These are phyloP conservation scores for Cephaloascus fragrans DNA, from an alignment of 805 yeast species.

Conservation along the genomic window DNA sequence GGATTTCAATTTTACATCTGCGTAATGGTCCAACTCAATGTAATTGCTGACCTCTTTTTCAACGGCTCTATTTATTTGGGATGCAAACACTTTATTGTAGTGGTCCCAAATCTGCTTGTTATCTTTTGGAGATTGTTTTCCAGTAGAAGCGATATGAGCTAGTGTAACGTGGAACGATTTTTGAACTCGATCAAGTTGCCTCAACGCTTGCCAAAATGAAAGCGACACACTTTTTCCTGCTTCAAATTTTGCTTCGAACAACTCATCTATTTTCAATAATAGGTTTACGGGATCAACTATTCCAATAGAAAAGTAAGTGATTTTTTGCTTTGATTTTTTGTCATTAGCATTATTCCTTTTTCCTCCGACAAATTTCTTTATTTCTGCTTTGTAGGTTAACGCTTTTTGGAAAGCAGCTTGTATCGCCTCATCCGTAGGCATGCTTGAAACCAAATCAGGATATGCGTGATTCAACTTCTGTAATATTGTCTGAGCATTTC, in stretches of 20 bases:
- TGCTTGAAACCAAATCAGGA: slow-evolving; percentile 29
- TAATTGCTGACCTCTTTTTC: background rate
- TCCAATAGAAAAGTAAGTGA: slow-evolving; percentile 37
- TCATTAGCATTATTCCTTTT: slow-evolving; percentile 4
- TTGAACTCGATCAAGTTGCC: slow-evolving; percentile 31
- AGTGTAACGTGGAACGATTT: slow-evolving; percentile 59
- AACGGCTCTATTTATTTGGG: slow-evolving; percentile 3
- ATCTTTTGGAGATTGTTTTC: slow-evolving; percentile 10
- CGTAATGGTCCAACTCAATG: slow-evolving; percentile 10
- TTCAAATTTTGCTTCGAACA: slow-evolving; percentile 2
- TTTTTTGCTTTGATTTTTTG: slow-evolving; percentile 11
- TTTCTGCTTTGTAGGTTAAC: slow-evolving; percentile 41
- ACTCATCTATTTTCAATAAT: slow-evolving; percentile 8
- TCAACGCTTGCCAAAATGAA: slow-evolving; percentile 14
- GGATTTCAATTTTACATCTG: slow-evolving; percentile 29
- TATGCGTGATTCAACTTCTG: slow-evolving; percentile 23
- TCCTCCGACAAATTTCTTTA: slow-evolving; percentile 22
- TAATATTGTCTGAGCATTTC: slow-evolving; percentile 38
- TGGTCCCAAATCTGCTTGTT: slow-evolving; percentile 20
- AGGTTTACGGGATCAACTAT: slow-evolving; percentile 13
- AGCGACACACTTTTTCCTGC: background rate
- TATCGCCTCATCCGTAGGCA: slow-evolving; percentile 32
- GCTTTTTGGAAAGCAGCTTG: slow-evolving; percentile 43
- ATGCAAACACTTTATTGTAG: slow-evolving; percentile 11
- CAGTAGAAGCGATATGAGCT: slow-evolving; percentile 27